Evolutionary conservation across 129 eudicot species (phyloP).

Genomic region (Ambrosia trifida): DNA sequence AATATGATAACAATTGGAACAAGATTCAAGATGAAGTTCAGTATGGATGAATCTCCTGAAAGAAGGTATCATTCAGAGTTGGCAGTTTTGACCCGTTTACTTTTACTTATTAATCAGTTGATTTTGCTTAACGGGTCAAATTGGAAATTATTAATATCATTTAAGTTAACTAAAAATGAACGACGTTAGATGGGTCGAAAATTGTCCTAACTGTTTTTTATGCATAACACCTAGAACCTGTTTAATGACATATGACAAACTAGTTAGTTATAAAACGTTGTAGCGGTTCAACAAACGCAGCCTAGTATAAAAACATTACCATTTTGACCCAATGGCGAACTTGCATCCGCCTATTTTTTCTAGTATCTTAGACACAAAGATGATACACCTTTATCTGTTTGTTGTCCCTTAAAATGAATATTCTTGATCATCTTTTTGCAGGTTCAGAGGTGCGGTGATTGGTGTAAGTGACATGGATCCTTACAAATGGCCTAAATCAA

Average conservation of each 20-base stretch:
- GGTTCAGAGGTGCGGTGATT: conserved; percentile 80
- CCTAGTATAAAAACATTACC: background rate
- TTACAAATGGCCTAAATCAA: conserved; percentile 86
- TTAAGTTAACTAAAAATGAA: background rate
- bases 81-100: conserved; percentile 1
- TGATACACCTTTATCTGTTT: conserved; percentile 1
- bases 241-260: conserved; percentile 5
- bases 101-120: background rate
- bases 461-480: conserved; percentile 79
- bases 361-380: background rate
- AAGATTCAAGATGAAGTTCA: conserved; percentile 73
- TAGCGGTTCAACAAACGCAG: background rate
- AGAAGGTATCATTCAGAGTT: conserved; percentile 51
- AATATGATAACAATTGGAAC: conserved; percentile 58
- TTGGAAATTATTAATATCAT: background rate
- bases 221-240: background rate
- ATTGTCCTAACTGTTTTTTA: background rate
- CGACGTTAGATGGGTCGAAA: background rate
- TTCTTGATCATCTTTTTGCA: conserved; percentile 35
- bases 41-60: conserved; percentile 83
- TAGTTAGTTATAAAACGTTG: background rate
- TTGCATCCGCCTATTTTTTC: background rate
- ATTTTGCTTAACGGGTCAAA: background rate
- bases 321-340: background rate
- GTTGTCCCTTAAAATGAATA: conserved; percentile 18